A percentile compares a stretch with the other conserved stretches of the same genome.
These are phyloP conservation scores for Talaromyces atroroseus DNA, from an alignment of 2,329 filamentous ascomycete species.

Conservation along the genomic window DNA sequence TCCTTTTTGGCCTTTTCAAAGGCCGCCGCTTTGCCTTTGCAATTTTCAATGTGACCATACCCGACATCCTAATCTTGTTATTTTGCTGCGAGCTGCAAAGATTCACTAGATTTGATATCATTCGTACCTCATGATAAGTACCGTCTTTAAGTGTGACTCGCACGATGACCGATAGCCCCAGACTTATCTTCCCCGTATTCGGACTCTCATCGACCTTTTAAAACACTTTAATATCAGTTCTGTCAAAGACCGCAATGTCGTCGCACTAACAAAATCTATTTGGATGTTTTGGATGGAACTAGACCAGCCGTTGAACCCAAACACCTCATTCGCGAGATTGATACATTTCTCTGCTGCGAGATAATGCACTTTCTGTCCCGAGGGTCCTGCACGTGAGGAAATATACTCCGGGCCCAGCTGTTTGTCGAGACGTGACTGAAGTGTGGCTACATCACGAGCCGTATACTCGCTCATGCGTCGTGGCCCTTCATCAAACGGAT, in stretches of 20 bases:
- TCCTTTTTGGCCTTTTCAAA: conserved; percentile 99
- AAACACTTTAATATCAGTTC: background rate
- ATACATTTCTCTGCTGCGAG: conserved; percentile 96
- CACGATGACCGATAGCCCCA: conserved; percentile 86
- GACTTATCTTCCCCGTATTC: conserved; percentile 68
- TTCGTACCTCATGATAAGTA: conserved; percentile 74
- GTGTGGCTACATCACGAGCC: conserved; percentile 80
- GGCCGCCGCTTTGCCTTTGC: conserved; percentile 86
- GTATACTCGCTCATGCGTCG: conserved; percentile 73
- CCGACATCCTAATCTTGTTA: conserved; percentile 65
- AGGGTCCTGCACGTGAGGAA: conserved; percentile 75
- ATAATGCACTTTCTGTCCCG: conserved; percentile 84
- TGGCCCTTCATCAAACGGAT: conserved; percentile 73
- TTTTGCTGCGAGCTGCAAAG: background rate
- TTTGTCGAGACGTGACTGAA: conserved; percentile 81
- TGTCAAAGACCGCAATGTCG: background rate
- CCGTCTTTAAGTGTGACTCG: conserved; percentile 86
- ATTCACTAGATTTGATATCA: background rate
- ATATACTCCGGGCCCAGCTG: conserved; percentile 96
- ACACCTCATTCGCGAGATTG: conserved; percentile 87
- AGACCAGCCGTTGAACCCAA: conserved; percentile 97
- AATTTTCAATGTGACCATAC: conserved; percentile 95
- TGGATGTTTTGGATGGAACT: conserved; percentile 92
- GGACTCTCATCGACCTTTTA: conserved; percentile 69
- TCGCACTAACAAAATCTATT: conserved; percentile 69